Conservation (phyloP, 495 filamentous ascomycete species). For the Astrocystis sublimbata region DNA sequence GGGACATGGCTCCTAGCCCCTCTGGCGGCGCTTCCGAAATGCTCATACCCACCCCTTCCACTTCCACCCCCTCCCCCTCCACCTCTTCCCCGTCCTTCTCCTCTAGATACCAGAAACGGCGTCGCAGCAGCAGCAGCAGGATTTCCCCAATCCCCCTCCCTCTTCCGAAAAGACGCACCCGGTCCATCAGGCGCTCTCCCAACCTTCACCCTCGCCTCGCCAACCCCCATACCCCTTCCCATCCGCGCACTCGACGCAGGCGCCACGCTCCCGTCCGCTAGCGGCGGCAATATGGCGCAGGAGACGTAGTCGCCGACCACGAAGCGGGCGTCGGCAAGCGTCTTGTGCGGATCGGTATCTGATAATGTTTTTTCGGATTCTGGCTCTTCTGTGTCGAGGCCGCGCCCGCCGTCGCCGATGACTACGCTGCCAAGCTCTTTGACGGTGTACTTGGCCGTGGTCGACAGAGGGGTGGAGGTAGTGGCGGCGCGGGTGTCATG, state of each 20-base stretch:
- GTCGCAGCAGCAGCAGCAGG: no score
- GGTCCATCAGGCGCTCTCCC: slow-evolving; percentile 41
- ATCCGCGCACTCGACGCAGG: slow-evolving; percentile 47
- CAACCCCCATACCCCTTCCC: slow-evolving; percentile 38
- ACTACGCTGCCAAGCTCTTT: slow-evolving; percentile 85
- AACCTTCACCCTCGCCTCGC: slow-evolving; percentile 37
- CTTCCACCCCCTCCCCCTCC: no score
- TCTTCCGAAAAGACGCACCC: no score
- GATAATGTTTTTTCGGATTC: slow-evolving; percentile 25
- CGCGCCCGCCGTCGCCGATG: slow-evolving; percentile 61
- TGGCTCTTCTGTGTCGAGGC: slow-evolving; percentile 35
- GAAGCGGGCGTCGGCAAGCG: slow-evolving; percentile 72
- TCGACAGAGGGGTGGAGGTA: no score
- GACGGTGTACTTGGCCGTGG: slow-evolving; percentile 60
- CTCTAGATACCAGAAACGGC: no score
- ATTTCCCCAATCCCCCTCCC: no score
- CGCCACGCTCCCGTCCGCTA: slow-evolving; percentile 69
- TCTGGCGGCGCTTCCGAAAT: slow-evolving; percentile 6
- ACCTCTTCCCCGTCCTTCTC: no score
- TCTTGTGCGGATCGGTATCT: slow-evolving; percentile 57
- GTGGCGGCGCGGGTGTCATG: slow-evolving; percentile 74
- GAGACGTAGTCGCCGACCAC: slow-evolving; percentile 87
- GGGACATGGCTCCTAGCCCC: slow-evolving; percentile 43
- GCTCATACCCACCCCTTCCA: slow-evolving; percentile 27
- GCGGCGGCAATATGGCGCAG: slow-evolving; percentile 77